A percentile compares a stretch with the other conserved stretches of the same genome.
These are phyloP conservation scores for Penicilliopsis zonata DNA, from an alignment of 495 filamentous ascomycete genomes.

Conservation along the genomic window DNA sequence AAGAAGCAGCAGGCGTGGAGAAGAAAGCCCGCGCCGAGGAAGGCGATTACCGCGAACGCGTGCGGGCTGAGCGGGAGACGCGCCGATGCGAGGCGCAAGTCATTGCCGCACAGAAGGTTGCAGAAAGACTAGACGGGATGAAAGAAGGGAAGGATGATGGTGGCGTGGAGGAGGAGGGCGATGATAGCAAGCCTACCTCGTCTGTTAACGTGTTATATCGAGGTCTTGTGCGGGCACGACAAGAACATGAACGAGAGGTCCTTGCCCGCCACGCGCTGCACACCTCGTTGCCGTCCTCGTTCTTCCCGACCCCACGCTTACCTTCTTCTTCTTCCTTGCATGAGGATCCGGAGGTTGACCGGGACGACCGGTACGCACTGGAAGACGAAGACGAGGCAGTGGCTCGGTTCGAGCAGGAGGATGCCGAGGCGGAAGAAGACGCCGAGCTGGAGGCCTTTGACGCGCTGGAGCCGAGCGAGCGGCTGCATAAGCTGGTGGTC, in stretches of 20 bases:
- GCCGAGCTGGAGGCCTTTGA: constrained; percentile 77
- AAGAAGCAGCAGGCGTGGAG: constrained; percentile 44
- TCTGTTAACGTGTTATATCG: constrained; percentile 57
- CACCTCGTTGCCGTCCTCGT: constrained; percentile 41
- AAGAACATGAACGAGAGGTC: constrained; percentile 56
- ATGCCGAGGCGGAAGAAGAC: constrained; percentile 76
- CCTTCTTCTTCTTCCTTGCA: constrained; percentile 35
- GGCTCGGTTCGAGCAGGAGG: constrained; percentile 46
- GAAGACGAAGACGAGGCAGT: constrained; percentile 23
- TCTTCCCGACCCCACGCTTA: constrained; percentile 33
- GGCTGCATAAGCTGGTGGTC: constrained; percentile 47
- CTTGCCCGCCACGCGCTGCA: constrained; percentile 60
- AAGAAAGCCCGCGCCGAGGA: constrained; percentile 58
- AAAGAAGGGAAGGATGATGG: constrained; percentile 9
- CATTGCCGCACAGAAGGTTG: constrained; percentile 67
- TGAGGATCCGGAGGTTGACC: constrained; percentile 40
- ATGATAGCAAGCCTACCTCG: constrained; percentile 6
- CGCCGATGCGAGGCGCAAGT: constrained; percentile 54
- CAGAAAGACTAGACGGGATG: constrained; percentile 54
- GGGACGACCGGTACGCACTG: constrained; percentile 44
- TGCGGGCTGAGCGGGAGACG: constrained; percentile 60
- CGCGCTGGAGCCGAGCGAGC: constrained; percentile 48
- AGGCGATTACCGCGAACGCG: constrained; percentile 63
- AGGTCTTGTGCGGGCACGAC: constrained; percentile 53
- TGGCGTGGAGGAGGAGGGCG: constrained; percentile 10